These are phyloP conservation scores for Cochlearia excelsa DNA, from an alignment of 345 rosid species.

Conservation along the genomic window DNA sequence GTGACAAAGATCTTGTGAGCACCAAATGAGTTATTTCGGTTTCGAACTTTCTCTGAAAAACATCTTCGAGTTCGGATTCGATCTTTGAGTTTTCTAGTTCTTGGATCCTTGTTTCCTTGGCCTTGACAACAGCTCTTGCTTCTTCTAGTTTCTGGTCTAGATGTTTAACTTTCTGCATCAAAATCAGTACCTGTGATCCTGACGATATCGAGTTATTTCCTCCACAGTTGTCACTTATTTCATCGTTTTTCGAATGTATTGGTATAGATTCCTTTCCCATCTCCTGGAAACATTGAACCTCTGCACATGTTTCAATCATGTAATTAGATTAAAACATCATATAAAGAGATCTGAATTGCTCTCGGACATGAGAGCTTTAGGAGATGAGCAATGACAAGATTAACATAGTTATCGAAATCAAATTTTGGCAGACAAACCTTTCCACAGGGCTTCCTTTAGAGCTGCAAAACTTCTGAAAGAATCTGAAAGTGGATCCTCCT, in stretches of 20 bases:
- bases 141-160: conserved; percentile 50
- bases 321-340: conserved; percentile 22
- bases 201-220: conserved; percentile 34
- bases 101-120: conserved; percentile 51
- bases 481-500: conserved; percentile 60
- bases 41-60: conserved; percentile 66
- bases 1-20: conserved; percentile 42
- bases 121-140: conserved; percentile 41
- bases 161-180: conserved; percentile 47
- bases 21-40: conserved; percentile 66
- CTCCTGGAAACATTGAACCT: conserved; percentile 52
- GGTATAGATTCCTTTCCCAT: conserved; percentile 45
- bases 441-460: conserved; percentile 69
- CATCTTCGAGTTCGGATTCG: conserved; percentile 57
- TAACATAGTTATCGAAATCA: not conserved
- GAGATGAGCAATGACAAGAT: not conserved
- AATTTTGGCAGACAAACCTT: conserved; percentile 40
- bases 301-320: conserved; percentile 39
- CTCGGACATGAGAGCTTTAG: not conserved
- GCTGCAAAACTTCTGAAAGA: conserved; percentile 54
- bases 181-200: conserved; percentile 42
- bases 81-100: conserved; percentile 59
- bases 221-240: conserved; percentile 26
- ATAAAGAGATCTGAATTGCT: not conserved
- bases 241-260: conserved; percentile 26